Evolutionary conservation across 2,329 filamentous ascomycete species (phyloP), one percentile per base, ranked within the genome.

Genomic region (Apiospora rasikravindrae): DNA sequence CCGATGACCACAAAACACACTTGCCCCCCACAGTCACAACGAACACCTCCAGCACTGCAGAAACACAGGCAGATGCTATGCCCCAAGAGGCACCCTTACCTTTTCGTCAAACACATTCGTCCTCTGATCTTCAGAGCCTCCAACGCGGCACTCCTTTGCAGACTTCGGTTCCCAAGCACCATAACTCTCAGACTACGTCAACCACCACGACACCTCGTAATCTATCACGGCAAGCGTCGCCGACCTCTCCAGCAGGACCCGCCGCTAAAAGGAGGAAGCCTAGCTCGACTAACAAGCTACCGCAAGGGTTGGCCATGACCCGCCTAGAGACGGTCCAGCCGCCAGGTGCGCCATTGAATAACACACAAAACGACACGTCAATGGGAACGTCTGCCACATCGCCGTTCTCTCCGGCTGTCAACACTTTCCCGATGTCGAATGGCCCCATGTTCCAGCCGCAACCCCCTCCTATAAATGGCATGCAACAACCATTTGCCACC

Each of bases 1-100:
- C 96, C 0, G 96, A 99, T 80, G 96, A 99, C 79, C 96, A 98
- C 85, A 98, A 98, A 84, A 98, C 94, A 10, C 93, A 94, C 77
- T 81, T 83, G 72, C 81, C 86, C 69, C 82, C 86, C 69, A 70
- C 80, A 66, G 57, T 71, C 61, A 64, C 70, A 73, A 71, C 73
- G 51, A 71, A 76, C n/a, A 33, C 67, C 37, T 72, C 74, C 69
- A 69, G 71, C 72, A 73, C 40, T 57, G 5, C 71, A 7, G 71
- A 73, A 24, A 40, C 73, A 44, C 70, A 74, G n/a, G 74, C 76
- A 29, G 79, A 85, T 45, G 71, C 77, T 11, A 82, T 77, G 73
- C 75, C 77, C 51, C 78, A 82, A 44, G 81, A 83, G 57, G 75
- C 78, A 13, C 73, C 80, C 16, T 82, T 84, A 71, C 81, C 85